Conservation (phyloP, 2,329 filamentous ascomycete species). For the Aspergillus piperis region DNA sequence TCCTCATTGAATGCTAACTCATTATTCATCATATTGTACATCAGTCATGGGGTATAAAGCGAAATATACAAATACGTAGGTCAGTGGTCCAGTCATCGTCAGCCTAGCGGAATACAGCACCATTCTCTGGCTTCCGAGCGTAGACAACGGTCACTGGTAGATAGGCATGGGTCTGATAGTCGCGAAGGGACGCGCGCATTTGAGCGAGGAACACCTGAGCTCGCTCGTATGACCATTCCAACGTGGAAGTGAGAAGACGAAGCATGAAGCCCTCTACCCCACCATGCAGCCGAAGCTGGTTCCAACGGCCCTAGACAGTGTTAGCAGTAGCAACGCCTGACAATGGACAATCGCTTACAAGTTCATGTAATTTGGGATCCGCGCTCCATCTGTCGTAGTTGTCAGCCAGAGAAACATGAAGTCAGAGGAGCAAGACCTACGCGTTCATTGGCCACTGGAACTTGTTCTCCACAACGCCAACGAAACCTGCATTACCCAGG, state of each 20-base stretch:
- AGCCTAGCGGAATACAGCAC: slow-evolving; percentile 29
- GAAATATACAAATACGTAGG: background rate
- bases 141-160: slow-evolving; percentile 23
- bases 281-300: slow-evolving; percentile 22
- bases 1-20: too few species aligned
- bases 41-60: background rate
- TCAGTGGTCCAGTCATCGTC: background rate
- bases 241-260: slow-evolving; percentile 24
- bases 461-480: slow-evolving; percentile 24
- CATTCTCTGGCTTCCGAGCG: slow-evolving; percentile 20
- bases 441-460: slow-evolving; percentile 30
- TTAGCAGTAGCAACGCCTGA: background rate
- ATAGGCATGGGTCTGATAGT: slow-evolving; percentile 25
- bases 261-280: slow-evolving; percentile 26
- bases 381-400: slow-evolving; percentile 20
- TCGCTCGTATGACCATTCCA: slow-evolving; percentile 27
- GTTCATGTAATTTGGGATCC: slow-evolving; percentile 25
- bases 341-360: slow-evolving; percentile 8
- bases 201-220: slow-evolving; percentile 26
- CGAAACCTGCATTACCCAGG: slow-evolving; percentile 29
- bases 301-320: slow-evolving; percentile 22
- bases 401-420: background rate
- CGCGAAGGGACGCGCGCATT: slow-evolving; percentile 25
- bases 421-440: background rate
- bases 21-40: background rate